Conservation (phyloP, 2,329 filamentous ascomycete genomes). For the Hypoxylon rubiginosum region DNA sequence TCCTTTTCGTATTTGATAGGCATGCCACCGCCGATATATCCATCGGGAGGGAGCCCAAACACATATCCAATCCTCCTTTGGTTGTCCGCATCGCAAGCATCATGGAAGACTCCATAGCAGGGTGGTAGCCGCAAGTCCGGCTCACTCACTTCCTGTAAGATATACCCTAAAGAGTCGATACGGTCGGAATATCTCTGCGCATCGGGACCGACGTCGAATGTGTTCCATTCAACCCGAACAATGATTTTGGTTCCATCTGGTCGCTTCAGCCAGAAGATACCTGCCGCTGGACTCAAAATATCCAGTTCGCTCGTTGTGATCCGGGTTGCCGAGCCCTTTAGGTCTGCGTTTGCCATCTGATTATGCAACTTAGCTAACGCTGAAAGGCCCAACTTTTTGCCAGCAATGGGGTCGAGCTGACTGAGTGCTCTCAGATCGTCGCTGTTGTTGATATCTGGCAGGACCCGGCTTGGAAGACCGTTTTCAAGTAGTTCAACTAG, state of each 20-base stretch:
- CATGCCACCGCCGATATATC: too few relatives aligned
- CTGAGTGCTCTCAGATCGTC: neutral
- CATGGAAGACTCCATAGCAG: conserved; percentile 30
- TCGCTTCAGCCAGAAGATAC: neutral
- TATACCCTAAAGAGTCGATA: conserved; percentile 26
- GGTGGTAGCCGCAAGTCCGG: conserved; percentile 17
- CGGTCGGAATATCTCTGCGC: conserved; percentile 22
- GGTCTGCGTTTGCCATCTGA: neutral
- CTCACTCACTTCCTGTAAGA: conserved; percentile 22
- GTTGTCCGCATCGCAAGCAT: conserved; percentile 10
- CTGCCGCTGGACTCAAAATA: too few relatives aligned
- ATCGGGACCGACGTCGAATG: conserved; percentile 5
- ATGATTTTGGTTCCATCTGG: conserved; percentile 3
- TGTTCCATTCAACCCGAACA: conserved; percentile 27
- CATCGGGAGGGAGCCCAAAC: conserved; percentile 10
- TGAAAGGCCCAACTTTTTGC: neutral
- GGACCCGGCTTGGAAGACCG: conserved; percentile 2
- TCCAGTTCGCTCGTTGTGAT: neutral
- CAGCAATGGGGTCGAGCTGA: neutral
- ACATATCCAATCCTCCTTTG: conserved; percentile 15
- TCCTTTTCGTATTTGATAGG: conserved; percentile 1
- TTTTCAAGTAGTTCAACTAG: conserved; percentile 1
- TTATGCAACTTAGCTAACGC: conserved; percentile 2
- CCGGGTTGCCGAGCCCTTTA: neutral
- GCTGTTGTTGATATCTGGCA: conserved; percentile 3